These are phyloP conservation scores for Ceratocystis destructans DNA, from an alignment of 2,329 filamentous ascomycete genomes.

Conservation along the genomic window DNA sequence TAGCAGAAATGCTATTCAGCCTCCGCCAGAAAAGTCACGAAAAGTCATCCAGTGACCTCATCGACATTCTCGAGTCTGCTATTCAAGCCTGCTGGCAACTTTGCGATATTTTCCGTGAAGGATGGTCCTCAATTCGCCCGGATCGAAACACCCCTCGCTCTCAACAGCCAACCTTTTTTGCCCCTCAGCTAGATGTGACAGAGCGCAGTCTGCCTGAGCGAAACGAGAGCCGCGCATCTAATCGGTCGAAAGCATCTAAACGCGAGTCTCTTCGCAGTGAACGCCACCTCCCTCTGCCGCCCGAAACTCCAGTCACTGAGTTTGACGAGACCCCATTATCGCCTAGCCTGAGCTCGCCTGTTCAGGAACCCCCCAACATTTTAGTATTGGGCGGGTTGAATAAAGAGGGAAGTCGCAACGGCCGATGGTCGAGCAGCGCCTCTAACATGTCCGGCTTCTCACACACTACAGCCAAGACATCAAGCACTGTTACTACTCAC, in stretches of 20 bases:
- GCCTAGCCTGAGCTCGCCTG: slow-evolving; percentile 57
- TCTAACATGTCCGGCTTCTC: slow-evolving; percentile 70
- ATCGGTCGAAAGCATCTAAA: slow-evolving; percentile 40
- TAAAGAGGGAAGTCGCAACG: slow-evolving; percentile 43
- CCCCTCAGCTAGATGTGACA: slow-evolving; percentile 33
- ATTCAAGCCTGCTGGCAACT: slow-evolving; percentile 92
- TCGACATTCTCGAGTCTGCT: slow-evolving; percentile 67
- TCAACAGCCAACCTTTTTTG: slow-evolving; percentile 59
- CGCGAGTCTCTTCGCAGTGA: slow-evolving; percentile 31
- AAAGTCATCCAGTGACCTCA: slow-evolving; percentile 51
- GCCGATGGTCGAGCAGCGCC: slow-evolving; percentile 69
- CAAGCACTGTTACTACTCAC: slow-evolving; percentile 59
- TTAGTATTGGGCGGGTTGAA: slow-evolving; percentile 60
- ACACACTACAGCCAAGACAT: slow-evolving; percentile 50
- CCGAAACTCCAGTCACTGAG: slow-evolving; percentile 83
- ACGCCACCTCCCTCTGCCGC: slow-evolving; percentile 34
- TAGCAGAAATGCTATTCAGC: slow-evolving; percentile 88
- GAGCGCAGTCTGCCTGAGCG: slow-evolving; percentile 13
- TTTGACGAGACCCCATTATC: slow-evolving; percentile 85
- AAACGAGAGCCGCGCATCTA: slow-evolving; percentile 34
- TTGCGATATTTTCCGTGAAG: slow-evolving; percentile 82
- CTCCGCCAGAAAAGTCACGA: slow-evolving; percentile 62
- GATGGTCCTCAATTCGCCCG: slow-evolving; percentile 78
- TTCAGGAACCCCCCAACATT: slow-evolving; percentile 62
- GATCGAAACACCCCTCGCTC: slow-evolving; percentile 76